phyloP scores from a whole-genome alignment of 306 rosid genomes.

The Vigna reflexopilosa region DNA sequence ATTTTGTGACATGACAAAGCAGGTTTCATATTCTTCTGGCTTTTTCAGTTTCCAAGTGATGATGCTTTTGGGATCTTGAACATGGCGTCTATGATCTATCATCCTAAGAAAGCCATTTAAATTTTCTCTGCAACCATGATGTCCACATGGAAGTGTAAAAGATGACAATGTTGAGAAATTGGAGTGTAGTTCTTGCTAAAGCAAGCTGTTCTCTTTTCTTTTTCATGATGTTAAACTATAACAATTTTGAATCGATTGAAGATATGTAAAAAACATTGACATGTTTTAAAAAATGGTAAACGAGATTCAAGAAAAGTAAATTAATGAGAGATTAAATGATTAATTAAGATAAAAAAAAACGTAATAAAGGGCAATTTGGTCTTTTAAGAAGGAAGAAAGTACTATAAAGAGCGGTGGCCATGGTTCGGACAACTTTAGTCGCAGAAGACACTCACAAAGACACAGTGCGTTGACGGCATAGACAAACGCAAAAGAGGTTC shows the following conservation, averaged over 20 bases:
- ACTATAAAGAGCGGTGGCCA: constrained; percentile 50
- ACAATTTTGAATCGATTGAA: too few species aligned
- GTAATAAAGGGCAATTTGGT: constrained; percentile 46
- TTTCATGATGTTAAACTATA: neutral
- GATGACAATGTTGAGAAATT: neutral
- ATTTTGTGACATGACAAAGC: constrained; percentile 23
- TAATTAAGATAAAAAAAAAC: too few species aligned
- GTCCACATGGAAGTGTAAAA: neutral
- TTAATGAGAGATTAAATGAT: too few species aligned
- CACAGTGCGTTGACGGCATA: neutral
- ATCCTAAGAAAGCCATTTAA: neutral
- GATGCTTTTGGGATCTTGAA: constrained; percentile 2
- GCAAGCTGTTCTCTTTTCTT: neutral
- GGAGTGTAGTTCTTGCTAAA: neutral
- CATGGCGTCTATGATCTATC: neutral
- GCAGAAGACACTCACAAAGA: constrained; percentile 52
- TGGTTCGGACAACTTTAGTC: constrained; percentile 59
- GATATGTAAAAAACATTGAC: too few species aligned
- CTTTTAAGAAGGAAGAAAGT: neutral
- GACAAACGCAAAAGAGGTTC: neutral
- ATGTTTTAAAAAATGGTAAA: too few species aligned
- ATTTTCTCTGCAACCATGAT: constrained; percentile 1
- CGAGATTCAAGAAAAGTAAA: too few species aligned
- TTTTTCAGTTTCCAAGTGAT: constrained; percentile 3
- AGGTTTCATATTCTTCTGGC: neutral